A percentile compares a stretch with the other conserved stretches of the same genome.
Conservation (phyloP, 805 yeast genomes). For the Metschnikowia lochheadii region DNA sequence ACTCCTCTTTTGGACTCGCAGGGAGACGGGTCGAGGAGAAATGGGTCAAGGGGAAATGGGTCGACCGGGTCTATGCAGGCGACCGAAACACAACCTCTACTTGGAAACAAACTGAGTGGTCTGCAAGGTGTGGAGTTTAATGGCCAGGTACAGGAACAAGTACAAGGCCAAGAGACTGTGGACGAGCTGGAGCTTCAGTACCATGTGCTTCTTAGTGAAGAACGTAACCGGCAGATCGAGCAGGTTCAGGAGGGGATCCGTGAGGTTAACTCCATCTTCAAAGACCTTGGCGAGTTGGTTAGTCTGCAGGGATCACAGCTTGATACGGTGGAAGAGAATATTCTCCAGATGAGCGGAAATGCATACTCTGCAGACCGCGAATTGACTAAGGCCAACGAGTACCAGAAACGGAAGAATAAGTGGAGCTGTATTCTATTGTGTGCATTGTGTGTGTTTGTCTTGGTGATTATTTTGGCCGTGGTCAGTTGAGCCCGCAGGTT, state of each 20-base stretch:
- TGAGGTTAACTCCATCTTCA: slow-evolving; percentile 82
- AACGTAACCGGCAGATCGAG: slow-evolving; percentile 67
- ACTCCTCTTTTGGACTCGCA: slow-evolving; percentile 5
- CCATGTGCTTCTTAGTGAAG: slow-evolving; percentile 61
- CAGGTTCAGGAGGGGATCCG: slow-evolving; percentile 73
- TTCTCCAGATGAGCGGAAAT: slow-evolving; percentile 58
- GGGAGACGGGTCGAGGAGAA: not conserved
- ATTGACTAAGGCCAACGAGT: slow-evolving; percentile 66
- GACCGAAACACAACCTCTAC: too few relatives aligned
- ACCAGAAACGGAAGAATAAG: slow-evolving; percentile 63
- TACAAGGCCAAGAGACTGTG: slow-evolving; percentile 38
- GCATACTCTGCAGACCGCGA: slow-evolving; percentile 70
- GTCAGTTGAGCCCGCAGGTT: slow-evolving; percentile 28
- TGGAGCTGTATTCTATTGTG: slow-evolving; percentile 69
- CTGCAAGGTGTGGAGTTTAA: too few relatives aligned
- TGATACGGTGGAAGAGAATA: slow-evolving; percentile 79
- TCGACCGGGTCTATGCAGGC: not conserved
- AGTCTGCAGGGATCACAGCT: slow-evolving; percentile 81
- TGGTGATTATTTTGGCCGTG: slow-evolving; percentile 56
- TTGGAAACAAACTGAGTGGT: too few relatives aligned
- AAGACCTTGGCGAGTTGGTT: slow-evolving; percentile 73
- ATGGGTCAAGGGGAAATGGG: too few relatives aligned
- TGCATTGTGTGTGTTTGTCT: slow-evolving; percentile 52
- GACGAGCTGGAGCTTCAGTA: slow-evolving; percentile 53
- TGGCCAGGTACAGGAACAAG: slow-evolving; percentile 10